Evolutionary conservation across 257 asterid genomes (phyloP), one percentile per base, ranked within the genome.

Genomic region (Penstemon barbatus): DNA sequence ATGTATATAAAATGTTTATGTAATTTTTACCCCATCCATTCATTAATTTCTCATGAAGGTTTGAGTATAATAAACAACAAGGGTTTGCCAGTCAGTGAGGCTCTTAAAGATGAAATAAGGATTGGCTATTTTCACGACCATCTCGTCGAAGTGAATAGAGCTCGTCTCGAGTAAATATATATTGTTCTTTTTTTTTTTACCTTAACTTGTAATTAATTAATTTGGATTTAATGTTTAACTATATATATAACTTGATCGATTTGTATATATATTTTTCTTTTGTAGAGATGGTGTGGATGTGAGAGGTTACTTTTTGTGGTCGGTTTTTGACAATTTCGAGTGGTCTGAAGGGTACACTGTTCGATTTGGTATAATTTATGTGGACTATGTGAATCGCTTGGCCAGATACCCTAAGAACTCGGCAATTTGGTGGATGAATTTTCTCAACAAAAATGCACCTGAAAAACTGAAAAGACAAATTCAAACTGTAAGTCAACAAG

Each of bases 311-410:
- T 66, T 39, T 43, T 9, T n/a, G 37, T 76, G 70, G 69, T 71
- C 78, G 13, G 5, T 68, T 36, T 43, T 70, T 3, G 78, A 73
- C 25, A 73, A 66, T 36, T 74, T 15, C 50, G 78, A 74, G 38
- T 74, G 74, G 78, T 66, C 71, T 4, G 65, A 53, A 25, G 78
- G 78, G 36, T 74, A 74, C 44, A 68, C 58, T 2, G 68, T 59
- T 8, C 54, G 78, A 6, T 74, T 67, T 13, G 78, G 78, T 1
- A 25, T 69, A 0, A 25, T 51, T 11, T 74, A 41, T 18, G 63
- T 74, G 13, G 78, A 74, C 56, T 74, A 25, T n/a, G 64, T 49
- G 6, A 74, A 74, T 38, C 60, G 55, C 3, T 41, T 68, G 2
- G 10, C 49, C 1, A 40, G 78, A 11, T 67, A 68, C 11, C 78